These are phyloP conservation scores for Pestalotiopsis sp. DNA, from an alignment of 2,329 filamentous ascomycete species.

Conservation along the genomic window DNA sequence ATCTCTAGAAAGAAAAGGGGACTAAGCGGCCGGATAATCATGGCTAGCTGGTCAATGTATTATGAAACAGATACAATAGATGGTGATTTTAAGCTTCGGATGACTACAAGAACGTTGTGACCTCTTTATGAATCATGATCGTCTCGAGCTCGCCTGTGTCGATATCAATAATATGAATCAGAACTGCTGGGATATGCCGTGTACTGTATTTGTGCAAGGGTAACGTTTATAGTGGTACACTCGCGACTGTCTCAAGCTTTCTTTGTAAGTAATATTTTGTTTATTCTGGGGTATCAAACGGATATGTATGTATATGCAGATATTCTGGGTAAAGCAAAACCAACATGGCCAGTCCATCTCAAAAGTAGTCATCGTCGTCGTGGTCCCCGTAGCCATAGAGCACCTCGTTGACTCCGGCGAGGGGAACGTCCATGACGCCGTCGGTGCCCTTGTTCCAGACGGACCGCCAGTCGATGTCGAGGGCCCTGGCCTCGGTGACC, in stretches of 20 bases:
- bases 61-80: conserved; percentile 14
- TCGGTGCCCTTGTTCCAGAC: conserved; percentile 94
- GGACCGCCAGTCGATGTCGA: conserved; percentile 69
- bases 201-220: no score
- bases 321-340: neutral
- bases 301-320: no score
- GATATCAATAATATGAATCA: no score
- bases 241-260: no score
- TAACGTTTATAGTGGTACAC: no score
- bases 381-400: conserved; percentile 69
- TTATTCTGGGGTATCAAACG: no score
- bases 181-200: no score
- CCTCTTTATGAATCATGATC: neutral
- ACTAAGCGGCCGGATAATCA: neutral
- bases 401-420: conserved; percentile 93
- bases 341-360: neutral
- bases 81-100: neutral
- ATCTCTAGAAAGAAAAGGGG: conserved; percentile 13
- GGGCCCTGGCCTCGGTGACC: conserved; percentile 33
- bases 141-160: no score
- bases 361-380: conserved; percentile 21
- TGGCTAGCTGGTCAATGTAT: conserved; percentile 11
- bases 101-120: neutral
- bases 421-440: conserved; percentile 94
- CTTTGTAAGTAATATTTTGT: no score